Conservation (phyloP, 768 basidiomycete species). For the Suillus lakei region DNA sequence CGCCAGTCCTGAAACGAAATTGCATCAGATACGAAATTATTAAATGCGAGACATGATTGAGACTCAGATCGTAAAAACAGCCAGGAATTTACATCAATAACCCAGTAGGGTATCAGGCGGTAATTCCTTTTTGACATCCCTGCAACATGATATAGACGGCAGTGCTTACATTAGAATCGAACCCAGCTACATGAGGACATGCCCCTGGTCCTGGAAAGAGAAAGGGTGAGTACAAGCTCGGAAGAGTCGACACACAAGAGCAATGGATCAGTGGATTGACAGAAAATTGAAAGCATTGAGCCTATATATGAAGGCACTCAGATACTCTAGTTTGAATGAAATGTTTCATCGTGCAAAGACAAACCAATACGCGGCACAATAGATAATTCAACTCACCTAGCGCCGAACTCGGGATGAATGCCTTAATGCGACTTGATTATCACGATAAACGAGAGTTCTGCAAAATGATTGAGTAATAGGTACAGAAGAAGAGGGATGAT, state of each 20-base stretch:
- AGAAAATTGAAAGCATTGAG: slow-evolving; percentile 75
- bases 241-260: background rate
- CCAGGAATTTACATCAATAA: slow-evolving; percentile 78
- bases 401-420: background rate
- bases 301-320: slow-evolving; percentile 59
- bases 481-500: slow-evolving; percentile 31
- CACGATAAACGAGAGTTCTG: slow-evolving; percentile 8
- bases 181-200: background rate
- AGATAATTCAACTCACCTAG: slow-evolving; percentile 20
- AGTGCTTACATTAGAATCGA: background rate
- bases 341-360: slow-evolving; percentile 55
- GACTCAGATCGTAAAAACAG: slow-evolving; percentile 74
- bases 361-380: slow-evolving; percentile 15
- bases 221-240: background rate
- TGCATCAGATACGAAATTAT: background rate
- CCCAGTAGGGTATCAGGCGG: slow-evolving; percentile 67
- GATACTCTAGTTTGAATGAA: slow-evolving; percentile 92
- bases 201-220: background rate
- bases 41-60: slow-evolving; percentile 2
- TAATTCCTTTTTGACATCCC: slow-evolving; percentile 83
- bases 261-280: slow-evolving; percentile 64
- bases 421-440: background rate
- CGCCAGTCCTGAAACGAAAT: background rate
- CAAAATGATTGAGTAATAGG: slow-evolving; percentile 8
- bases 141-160: slow-evolving; percentile 19